These are phyloP conservation scores for Macrophomina tecta DNA, from an alignment of 2,329 filamentous ascomycete species.

Conservation along the genomic window DNA sequence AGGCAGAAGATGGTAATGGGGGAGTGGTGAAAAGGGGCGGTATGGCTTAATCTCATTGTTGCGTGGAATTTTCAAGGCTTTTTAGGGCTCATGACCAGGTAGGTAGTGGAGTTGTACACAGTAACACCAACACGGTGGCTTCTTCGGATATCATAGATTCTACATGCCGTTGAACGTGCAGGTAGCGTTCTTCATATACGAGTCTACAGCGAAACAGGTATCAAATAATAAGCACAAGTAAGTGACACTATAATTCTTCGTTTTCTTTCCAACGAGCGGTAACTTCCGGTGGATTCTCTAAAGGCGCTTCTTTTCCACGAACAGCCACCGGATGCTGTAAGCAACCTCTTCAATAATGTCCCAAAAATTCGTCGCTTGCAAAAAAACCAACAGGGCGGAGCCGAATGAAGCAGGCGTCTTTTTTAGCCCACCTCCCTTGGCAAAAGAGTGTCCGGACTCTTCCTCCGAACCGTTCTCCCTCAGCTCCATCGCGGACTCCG, in stretches of 20 bases:
- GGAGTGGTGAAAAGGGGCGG: neutral
- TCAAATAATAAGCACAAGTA: no score
- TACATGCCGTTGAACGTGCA: no score
- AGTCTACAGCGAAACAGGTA: no score
- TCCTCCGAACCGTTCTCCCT: neutral
- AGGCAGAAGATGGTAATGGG: neutral
- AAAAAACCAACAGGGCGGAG: neutral
- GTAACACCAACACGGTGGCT: no score
- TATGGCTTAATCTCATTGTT: neutral
- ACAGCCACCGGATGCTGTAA: constrained; percentile 1
- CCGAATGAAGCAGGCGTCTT: neutral
- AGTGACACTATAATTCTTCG: no score
- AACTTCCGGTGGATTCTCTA: neutral
- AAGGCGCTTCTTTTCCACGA: neutral
- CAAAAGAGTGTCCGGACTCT: neutral
- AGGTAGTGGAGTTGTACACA: no score
- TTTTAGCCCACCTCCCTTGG: neutral
- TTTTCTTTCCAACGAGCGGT: neutral
- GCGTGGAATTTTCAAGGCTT: no score
- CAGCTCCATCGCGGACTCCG: neutral
- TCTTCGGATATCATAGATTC: no score
- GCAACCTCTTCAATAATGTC: neutral
- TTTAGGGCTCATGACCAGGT: no score
- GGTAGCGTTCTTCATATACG: no score
- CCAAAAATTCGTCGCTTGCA: constrained; percentile 1